These are phyloP conservation scores for Penicillium soppii DNA, from an alignment of 495 filamentous ascomycete species.

Conservation along the genomic window DNA sequence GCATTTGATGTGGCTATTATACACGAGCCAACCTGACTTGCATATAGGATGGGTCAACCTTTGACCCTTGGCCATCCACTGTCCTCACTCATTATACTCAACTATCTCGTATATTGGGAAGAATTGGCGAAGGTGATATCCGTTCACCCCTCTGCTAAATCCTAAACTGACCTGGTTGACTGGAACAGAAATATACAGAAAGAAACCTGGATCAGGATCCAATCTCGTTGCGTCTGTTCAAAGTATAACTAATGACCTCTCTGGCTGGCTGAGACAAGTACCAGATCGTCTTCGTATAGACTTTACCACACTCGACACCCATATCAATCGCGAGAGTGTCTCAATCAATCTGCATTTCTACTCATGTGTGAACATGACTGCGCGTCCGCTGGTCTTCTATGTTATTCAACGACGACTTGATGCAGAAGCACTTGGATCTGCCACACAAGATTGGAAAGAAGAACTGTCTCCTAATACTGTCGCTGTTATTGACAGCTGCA, in stretches of 20 bases:
- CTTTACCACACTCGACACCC: slow-evolving; percentile 34
- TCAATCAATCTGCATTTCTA: slow-evolving; percentile 51
- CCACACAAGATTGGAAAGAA: slow-evolving; percentile 39
- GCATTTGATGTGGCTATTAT: slow-evolving; percentile 1
- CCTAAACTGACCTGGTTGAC: background rate
- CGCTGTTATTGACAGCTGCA: slow-evolving; percentile 48
- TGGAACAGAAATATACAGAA: slow-evolving; percentile 43
- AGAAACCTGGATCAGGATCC: slow-evolving; percentile 40
- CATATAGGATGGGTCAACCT: slow-evolving; percentile 22
- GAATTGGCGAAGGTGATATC: slow-evolving; percentile 37
- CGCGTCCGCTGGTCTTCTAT: slow-evolving; percentile 48
- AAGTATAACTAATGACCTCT: slow-evolving; percentile 42
- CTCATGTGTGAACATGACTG: slow-evolving; percentile 53
- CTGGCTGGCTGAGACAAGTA: slow-evolving; percentile 39
- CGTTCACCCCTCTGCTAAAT: background rate
- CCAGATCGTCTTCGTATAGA: slow-evolving; percentile 45
- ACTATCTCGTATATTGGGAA: slow-evolving; percentile 44
- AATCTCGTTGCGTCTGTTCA: slow-evolving; percentile 46
- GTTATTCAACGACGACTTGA: slow-evolving; percentile 46
- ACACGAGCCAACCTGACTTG: slow-evolving; percentile 6
- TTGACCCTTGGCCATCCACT: slow-evolving; percentile 42
- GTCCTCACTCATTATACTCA: slow-evolving; percentile 48
- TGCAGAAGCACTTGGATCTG: slow-evolving; percentile 19
- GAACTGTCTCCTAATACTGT: slow-evolving; percentile 41
- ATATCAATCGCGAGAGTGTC: slow-evolving; percentile 43